These are phyloP conservation scores for Penicillium nordicum DNA, from an alignment of 2,329 filamentous ascomycete species.

Conservation along the genomic window DNA sequence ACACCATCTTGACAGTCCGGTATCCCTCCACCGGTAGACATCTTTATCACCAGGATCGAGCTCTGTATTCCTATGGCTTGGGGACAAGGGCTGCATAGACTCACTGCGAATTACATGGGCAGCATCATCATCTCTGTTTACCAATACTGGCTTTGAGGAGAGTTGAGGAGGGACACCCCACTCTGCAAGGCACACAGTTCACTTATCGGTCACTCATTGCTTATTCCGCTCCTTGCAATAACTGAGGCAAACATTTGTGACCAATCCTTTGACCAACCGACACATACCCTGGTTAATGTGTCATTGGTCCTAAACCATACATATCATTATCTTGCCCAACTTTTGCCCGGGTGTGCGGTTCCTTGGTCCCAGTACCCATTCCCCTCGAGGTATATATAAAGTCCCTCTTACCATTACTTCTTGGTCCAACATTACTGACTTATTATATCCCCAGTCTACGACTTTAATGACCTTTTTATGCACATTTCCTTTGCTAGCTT, in stretches of 20 bases:
- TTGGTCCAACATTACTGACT: conserved; percentile 4
- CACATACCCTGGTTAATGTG: conserved; percentile 5
- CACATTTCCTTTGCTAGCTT: conserved; percentile 17
- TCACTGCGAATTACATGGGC: no score
- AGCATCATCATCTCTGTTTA: neutral
- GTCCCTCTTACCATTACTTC: neutral
- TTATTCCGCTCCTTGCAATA: neutral
- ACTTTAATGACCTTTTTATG: conserved; percentile 27
- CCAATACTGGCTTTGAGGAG: neutral
- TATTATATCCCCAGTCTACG: conserved; percentile 6
- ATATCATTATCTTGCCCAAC: neutral
- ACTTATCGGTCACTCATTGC: neutral
- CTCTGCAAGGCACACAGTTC: neutral
- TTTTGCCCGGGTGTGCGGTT: conserved; percentile 7
- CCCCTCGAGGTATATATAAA: conserved; percentile 16
- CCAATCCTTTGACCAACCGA: neutral
- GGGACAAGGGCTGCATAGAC: neutral
- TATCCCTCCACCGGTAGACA: neutral
- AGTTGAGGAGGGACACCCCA: conserved; percentile 4
- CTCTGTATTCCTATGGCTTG: neutral
- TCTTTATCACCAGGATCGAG: neutral
- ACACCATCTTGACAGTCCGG: neutral
- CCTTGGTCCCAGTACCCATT: neutral
- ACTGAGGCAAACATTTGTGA: neutral
- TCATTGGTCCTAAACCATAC: neutral